Evolutionary conservation across 805 yeast genomes (phyloP), one percentile per base, ranked within the genome.

Genomic region (Lipomyces kockii): DNA sequence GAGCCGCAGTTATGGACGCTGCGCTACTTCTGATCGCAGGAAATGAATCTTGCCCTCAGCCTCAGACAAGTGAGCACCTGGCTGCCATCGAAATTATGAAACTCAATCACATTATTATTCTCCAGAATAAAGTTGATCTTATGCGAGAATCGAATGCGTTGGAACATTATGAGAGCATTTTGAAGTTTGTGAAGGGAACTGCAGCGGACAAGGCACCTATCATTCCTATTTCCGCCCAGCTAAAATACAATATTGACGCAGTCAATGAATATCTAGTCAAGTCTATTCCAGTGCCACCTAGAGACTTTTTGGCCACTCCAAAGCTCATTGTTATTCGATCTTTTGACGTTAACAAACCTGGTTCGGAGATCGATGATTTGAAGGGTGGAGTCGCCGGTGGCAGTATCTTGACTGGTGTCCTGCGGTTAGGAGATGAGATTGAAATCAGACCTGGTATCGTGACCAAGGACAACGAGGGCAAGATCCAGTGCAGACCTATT

Each of bases 371-470:
- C 74, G 93, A 90, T 73, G 98, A 94, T 76, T 86, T 95, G 79
- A 93, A 93, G 83, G 99, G 99, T 77, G 99, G 99, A 88, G 98
- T 95, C 79, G 99, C 99, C 58, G 99, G 99, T 84, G 99, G 99
- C 74, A 92, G 97, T 63, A 94, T 95, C 76, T 85, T 95, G 78
- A 92, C 88, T 68, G 99, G 99, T 86, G 99, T 95, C 60, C 91
- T 95, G 84, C 89, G 91, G 79, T 85, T 95, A 72, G 98, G 97
- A 71, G 99, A 95, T 79, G 98, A 95, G 84, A 94, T 95, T 77
- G 99, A 95, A 83, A 93, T 95, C 78, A 87, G 99, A 81, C 99
- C 99, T 66, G 99, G 99, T 85, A 93, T 95, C 73, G 98, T 95
- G 69, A 92, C 97, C 72, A 95, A 93, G 80, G 97, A 91, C 79